Base-by-base conservation (phyloP, 2,329 filamentous ascomycete genomes). In the Didymella sp. region DNA sequence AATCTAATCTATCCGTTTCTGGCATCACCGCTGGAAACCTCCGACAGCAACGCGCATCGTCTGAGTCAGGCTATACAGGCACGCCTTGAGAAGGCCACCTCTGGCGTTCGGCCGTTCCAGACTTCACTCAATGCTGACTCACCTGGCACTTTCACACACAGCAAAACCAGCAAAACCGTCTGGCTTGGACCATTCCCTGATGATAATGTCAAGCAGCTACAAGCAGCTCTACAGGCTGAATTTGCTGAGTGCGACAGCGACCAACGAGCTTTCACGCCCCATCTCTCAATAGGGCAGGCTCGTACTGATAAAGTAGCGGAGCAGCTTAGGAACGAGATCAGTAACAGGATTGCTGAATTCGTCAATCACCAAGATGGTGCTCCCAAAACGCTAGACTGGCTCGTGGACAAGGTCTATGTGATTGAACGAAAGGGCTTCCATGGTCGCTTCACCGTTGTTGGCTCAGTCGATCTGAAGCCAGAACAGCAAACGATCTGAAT, bases 1-100 rank as follows among this genome's bases (percentile, higher is more conserved):
- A 73, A 73, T 38, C 49, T 72, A 22, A 54, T 73, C 41, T 72
- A 72, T 47, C 70, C 69, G 12, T 73, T 73, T 45, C 59, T 72
- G 48, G 52, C 59, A 9, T 62, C 58, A 1, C 62, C 67, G 12
- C 63, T 67, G 12, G 60, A 63, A 13, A 58, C 48, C 15, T 33
- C 42, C 17, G 30, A 58, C 24, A 52, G 44, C 27, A 47, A 52
- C 42, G 25, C 42, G 13, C 43, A 17, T 41, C 54, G 37, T 11
- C 41, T 70, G 50, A 68, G 68, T 19, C 35, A 65, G 12, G 51
- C 64, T 4, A 65, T 72, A 28, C 61, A 52, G 33, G 41, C 44
- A 12, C 69, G 71, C 4, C 66, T 73, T 19, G 48, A 64, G 40
- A 61, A 53, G 21, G 68, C 55, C 2, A 55, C 64, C 21, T 58